Evolutionary conservation across 1,139 yeast genomes (phyloP), one percentile per base, ranked within the genome.

Genomic region (Arxiozyma slooffiae): DNA sequence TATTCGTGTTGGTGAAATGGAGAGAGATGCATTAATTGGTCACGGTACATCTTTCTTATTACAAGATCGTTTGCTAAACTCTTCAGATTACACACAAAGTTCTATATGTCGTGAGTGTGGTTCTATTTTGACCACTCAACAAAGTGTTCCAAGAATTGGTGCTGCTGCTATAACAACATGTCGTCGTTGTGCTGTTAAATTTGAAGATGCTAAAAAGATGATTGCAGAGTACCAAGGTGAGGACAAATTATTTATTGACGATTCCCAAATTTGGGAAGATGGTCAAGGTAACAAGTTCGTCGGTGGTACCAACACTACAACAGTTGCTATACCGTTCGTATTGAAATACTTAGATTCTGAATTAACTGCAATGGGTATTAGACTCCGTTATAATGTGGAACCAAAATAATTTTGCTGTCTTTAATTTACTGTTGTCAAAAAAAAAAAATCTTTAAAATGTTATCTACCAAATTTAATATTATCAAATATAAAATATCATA

Each of bases 1-100:
- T 84, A 92, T 92, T 61, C 95, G 99, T 78, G 95, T 92, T 41
- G 98, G 98, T 68, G 98, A 92, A 71, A 92, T 92, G 99, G 99
- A 92, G 74, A 86, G 98, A 74, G 99, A 92, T 76, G 98, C 98
- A 2, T 76, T 92, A 62, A 89, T 92, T 67, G 99, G 98, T 55
- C 98, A 94, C 67, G 99, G 98, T 72, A 85, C 98, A n/a, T 89
- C 98, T 1, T 92, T 80, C 80, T 74, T 92, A 64, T 75, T 92
- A 60, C 98, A 92, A 70, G 99, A 92, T 68, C 84, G 99, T 71
- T 76, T 92, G 66, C 77, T 94, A 68, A 92, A 94, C 71, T 89
- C 96, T 67, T 86, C 96, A 21, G 99, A 92, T 70, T 94, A 94
- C 73, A 81, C 97, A 1, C 96, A 89, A 66, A 81, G 96, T 0